Evolutionary conservation across 306 rosid genomes (phyloP).

Genomic region (Astragalus membranaceus): DNA sequence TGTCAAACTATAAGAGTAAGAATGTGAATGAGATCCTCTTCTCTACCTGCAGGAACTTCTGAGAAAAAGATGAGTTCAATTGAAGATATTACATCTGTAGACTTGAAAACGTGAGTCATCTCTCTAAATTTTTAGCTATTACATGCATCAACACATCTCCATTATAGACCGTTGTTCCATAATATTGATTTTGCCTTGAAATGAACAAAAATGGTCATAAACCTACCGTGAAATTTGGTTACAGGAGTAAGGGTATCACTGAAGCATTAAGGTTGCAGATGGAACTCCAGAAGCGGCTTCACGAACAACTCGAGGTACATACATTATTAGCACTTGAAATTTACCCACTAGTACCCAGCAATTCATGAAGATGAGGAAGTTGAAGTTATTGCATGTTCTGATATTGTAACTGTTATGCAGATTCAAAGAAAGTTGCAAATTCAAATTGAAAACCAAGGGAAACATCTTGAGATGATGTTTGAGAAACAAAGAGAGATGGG

Average conservation of each 20-base stretch:
- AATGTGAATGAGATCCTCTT: conserved; percentile 22
- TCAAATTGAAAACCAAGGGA: conserved; percentile 83
- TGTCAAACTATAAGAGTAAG: neutral
- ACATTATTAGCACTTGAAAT: neutral
- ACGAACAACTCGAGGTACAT: conserved; percentile 93
- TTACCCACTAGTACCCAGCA: no score
- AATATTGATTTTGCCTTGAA: neutral
- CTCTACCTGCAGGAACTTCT: conserved; percentile 46
- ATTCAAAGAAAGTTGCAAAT: conserved; percentile 81
- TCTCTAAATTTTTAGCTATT: neutral
- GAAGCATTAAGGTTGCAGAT: conserved; percentile 91
- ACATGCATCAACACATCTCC: neutral
- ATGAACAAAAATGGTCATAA: conserved; percentile 1
- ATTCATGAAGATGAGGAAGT: neutral
- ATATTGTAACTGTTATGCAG: conserved; percentile 36
- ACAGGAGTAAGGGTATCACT: conserved; percentile 79
- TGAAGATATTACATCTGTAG: conserved; percentile 63
- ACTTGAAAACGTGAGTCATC: conserved; percentile 59
- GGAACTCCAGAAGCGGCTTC: conserved; percentile 98
- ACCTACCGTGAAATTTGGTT: conserved; percentile 1
- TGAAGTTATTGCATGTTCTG: conserved; percentile 13
- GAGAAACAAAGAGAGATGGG: conserved; percentile 68
- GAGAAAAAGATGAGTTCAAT: conserved; percentile 40
- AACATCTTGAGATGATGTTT: conserved; percentile 70
- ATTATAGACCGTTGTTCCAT: neutral